Conservation (phyloP, 2,329 filamentous ascomycete genomes). For the Fusarium anguioides region DNA sequence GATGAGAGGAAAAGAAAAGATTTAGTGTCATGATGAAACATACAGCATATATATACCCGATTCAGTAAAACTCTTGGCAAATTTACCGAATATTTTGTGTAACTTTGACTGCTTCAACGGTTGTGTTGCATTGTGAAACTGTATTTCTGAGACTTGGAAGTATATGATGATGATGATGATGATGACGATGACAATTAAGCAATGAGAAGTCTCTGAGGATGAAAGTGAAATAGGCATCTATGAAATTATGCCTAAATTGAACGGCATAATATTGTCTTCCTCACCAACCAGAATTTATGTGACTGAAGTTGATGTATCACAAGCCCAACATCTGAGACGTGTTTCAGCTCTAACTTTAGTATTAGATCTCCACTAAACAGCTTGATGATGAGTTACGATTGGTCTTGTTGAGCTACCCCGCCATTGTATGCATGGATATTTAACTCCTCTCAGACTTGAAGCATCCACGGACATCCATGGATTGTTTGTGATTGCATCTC, state of each 20-base stretch:
- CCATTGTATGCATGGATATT: conserved; percentile 24
- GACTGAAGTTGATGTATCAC: conserved; percentile 18
- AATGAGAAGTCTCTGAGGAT: neutral
- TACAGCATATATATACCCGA: conserved; percentile 27
- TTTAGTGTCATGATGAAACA: conserved; percentile 6
- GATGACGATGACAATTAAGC: neutral
- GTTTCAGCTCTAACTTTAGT: conserved; percentile 39
- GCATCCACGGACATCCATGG: conserved; percentile 17
- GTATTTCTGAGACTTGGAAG: neutral
- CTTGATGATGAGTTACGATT: conserved; percentile 1
- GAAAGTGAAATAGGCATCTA: neutral
- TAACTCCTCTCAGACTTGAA: conserved; percentile 25
- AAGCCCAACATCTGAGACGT: conserved; percentile 38
- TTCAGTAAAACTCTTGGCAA: conserved; percentile 3
- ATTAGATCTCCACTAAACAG: conserved; percentile 23
- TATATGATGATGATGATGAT: neutral
- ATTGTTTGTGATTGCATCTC: neutral
- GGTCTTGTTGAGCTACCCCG: conserved; percentile 34
- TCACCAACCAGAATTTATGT: neutral
- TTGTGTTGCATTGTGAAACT: conserved; percentile 7
- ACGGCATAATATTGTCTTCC: neutral
- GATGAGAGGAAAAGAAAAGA: too few species aligned
- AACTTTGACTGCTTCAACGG: conserved; percentile 4
- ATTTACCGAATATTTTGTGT: neutral
- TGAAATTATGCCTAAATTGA: neutral